Base-by-base conservation (phyloP, 345 rosid genomes). In the Acer yangbiense region DNA sequence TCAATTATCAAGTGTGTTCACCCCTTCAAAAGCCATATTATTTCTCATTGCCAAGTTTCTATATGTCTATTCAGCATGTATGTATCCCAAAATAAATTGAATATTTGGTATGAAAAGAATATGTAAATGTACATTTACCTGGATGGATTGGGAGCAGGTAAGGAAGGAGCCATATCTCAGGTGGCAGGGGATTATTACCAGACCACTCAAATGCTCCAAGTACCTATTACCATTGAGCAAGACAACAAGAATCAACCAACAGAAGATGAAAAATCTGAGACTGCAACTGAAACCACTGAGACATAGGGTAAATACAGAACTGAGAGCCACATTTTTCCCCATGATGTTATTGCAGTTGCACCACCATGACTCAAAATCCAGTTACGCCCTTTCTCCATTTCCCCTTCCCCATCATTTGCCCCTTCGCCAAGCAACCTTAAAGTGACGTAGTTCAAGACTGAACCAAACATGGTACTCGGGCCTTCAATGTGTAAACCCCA, bases 301-400 rank as follows among this genome's bases (percentile, higher is more conserved):
- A 63, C 27, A 50, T 71, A 76, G 83, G 43, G 27, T 72, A 65
- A 76, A 76, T 80, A 76, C 88, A 20, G 77, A 91, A 96, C 99
- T 90, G 99, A 92, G 82, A 96, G 98, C 99, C 99, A 96, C 97
- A 91, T 89, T 85, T 96, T 94, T 6, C 99, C 98, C 99, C 97
- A 92, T 46, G 99, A 96, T 72, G 97, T 91, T 69, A 92, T 88
- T 55, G 85, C 80, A 76, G 97, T 94, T 81, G 99, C 99, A 81
- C 99, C 88, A 77, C 99, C 99, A 82, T 88, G 99, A 77, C 81
- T 85, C 72, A 90, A 80, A 87, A 96, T 92, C 99, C 99, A 96
- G 65, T 84, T 84, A 54, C 93, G 87, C 35, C 93, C 99, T 84
- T 79, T 90, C 88, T 89, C 97, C 92, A 96, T 85, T 1, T 89